Conservation (phyloP, 129 eudicot genomes). For the Lactuca saligna region DNA sequence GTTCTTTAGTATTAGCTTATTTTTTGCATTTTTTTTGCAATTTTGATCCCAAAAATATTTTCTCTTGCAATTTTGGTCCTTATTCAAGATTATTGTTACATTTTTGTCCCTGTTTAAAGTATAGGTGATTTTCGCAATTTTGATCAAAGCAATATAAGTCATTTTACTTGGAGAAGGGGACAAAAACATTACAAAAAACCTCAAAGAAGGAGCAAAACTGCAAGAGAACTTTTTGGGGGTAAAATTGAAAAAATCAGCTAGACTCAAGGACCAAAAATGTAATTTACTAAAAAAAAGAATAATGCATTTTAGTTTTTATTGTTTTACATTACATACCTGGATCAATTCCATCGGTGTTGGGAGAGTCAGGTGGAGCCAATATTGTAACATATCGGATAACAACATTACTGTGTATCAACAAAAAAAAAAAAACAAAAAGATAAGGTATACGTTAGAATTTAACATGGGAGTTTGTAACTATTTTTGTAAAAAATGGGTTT, state of each 20-base stretch:
- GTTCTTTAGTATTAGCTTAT: too few relatives aligned
- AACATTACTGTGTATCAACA: slow-evolving; percentile 59
- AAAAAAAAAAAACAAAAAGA: neutral
- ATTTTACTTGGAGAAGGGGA: neutral
- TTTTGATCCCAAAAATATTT: too few relatives aligned
- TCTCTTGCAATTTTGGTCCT: too few relatives aligned
- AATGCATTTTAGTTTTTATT: neutral
- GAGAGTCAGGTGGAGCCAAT: slow-evolving; percentile 85
- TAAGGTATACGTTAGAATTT: neutral
- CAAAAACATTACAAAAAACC: too few relatives aligned
- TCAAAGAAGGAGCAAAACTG: neutral
- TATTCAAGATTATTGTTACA: too few relatives aligned
- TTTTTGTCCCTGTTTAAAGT: too few relatives aligned
- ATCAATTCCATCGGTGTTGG: slow-evolving; percentile 98
- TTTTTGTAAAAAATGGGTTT: slow-evolving; percentile 2
- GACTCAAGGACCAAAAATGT: neutral
- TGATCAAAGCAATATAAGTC: too few relatives aligned
- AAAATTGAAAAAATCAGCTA: neutral
- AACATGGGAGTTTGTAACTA: neutral
- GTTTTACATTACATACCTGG: slow-evolving; percentile 61
- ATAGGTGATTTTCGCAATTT: too few relatives aligned
- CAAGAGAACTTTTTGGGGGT: too few relatives aligned
- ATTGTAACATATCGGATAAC: slow-evolving; percentile 81
- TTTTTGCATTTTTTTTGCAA: too few relatives aligned
- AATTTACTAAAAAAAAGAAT: neutral